These are phyloP conservation scores for Acanthamoeba castellanii DNA, from an alignment of 208 protist genomes.

Conservation along the genomic window DNA sequence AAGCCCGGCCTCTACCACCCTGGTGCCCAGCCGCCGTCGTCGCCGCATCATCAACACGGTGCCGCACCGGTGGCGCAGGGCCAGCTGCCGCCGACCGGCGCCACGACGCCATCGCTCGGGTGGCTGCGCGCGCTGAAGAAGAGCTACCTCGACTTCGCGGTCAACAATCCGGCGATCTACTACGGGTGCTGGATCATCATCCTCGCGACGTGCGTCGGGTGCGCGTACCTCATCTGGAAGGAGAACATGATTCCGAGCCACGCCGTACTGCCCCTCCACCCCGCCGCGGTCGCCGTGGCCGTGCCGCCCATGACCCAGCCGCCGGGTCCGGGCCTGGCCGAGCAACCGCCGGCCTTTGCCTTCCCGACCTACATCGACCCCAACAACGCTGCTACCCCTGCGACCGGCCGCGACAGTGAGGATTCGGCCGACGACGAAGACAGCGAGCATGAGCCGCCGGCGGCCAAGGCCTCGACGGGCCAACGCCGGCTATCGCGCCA, in stretches of 20 bases:
- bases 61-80: background rate
- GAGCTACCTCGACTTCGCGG: conserved; percentile 38
- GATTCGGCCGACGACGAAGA: conserved; percentile 10
- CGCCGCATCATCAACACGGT: background rate
- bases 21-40: background rate
- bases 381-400: background rate
- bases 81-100: background rate
- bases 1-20: background rate
- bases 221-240: conserved; percentile 45
- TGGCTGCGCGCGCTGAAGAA: conserved; percentile 35
- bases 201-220: conserved; percentile 6
- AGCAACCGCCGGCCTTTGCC: conserved; percentile 5
- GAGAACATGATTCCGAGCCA: conserved; percentile 1
- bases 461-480: background rate
- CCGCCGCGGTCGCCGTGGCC: background rate
- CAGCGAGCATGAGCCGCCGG: background rate
- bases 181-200: conserved; percentile 5
- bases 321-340: background rate
- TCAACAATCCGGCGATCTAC: conserved; percentile 24
- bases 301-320: conserved; percentile 25
- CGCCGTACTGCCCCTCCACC: background rate
- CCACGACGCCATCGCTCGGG: background rate
- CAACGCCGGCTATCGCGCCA: background rate
- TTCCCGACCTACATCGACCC: conserved; percentile 22
- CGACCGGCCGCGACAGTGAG: background rate